Percentiles rank a stretch among this genome's conserved stretches.
Evolutionary conservation across 805 yeast genomes (phyloP).

Genomic region (Brettanomyces anomalus): DNA sequence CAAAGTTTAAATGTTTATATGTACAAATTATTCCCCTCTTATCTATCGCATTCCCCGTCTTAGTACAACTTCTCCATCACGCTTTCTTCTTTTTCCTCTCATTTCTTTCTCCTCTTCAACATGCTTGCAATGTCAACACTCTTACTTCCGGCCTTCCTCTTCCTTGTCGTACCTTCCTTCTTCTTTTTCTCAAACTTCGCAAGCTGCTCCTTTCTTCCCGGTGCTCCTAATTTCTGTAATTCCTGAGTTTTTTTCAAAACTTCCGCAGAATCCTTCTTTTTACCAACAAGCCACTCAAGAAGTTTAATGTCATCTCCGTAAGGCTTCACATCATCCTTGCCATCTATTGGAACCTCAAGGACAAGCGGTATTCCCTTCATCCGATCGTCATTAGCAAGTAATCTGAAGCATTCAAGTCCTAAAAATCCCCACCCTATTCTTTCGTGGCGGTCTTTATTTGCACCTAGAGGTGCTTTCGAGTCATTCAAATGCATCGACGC

Average conservation of each 20-base stretch:
- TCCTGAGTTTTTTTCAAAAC: slow-evolving; percentile 36
- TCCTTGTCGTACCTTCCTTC: slow-evolving; percentile 11
- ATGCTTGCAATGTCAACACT: slow-evolving; percentile 16
- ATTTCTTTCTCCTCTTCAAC: slow-evolving; percentile 12
- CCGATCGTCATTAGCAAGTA: slow-evolving; percentile 59
- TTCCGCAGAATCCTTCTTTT: slow-evolving; percentile 43
- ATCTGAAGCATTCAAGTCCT: slow-evolving; percentile 77
- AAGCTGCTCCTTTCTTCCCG: slow-evolving; percentile 61
- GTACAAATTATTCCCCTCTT: neutral
- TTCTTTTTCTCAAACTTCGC: slow-evolving; percentile 51
- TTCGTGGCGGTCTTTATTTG: slow-evolving; percentile 88
- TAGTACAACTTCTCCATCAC: too few species aligned
- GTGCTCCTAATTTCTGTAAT: slow-evolving; percentile 51
- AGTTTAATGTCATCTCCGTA: slow-evolving; percentile 79
- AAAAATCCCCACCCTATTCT: slow-evolving; percentile 81
- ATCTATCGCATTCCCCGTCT: too few species aligned
- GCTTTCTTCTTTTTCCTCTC: slow-evolving; percentile 13
- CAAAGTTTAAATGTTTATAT: neutral
- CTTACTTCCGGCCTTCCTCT: slow-evolving; percentile 10
- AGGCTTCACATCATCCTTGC: slow-evolving; percentile 44
- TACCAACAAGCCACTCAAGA: slow-evolving; percentile 73
- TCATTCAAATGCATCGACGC: slow-evolving; percentile 85
- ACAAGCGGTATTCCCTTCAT: slow-evolving; percentile 67
- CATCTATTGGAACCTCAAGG: slow-evolving; percentile 72
- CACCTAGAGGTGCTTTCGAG: slow-evolving; percentile 87